Conservation (phyloP, 768 basidiomycete genomes). For the Pulveroboletus sp. region DNA sequence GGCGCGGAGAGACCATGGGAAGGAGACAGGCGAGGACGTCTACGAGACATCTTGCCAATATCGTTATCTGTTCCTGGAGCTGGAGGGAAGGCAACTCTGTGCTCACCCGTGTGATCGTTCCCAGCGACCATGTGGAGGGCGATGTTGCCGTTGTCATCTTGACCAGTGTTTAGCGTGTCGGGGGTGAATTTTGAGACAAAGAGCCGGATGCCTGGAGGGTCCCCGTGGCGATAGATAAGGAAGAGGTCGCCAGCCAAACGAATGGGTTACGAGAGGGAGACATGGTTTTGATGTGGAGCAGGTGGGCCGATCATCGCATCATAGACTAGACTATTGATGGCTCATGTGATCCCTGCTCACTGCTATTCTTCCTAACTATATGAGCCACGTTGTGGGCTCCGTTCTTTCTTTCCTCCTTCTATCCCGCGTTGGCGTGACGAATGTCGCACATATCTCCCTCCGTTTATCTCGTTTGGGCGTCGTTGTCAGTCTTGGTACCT, state of each 20-base stretch:
- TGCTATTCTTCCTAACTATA: not conserved
- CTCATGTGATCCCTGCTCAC: not conserved
- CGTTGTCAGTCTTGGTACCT: constrained; percentile 46
- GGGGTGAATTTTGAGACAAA: constrained; percentile 60
- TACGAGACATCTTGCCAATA: constrained; percentile 43
- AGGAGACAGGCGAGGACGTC: constrained; percentile 76
- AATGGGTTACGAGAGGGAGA: too few relatives aligned
- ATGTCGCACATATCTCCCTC: constrained; percentile 67
- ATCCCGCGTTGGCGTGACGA: not conserved
- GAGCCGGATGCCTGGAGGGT: constrained; percentile 67
- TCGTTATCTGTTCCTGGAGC: not conserved
- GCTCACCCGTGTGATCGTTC: constrained; percentile 83
- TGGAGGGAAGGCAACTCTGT: not conserved
- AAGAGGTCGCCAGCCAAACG: constrained; percentile 44
- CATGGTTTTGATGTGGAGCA: too few relatives aligned
- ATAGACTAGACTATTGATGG: too few relatives aligned
- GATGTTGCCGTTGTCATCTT: constrained; percentile 76
- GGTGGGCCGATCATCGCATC: too few relatives aligned
- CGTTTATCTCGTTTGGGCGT: constrained; percentile 58
- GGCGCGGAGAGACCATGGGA: constrained; percentile 40
- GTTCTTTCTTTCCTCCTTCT: not conserved
- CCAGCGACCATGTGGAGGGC: constrained; percentile 82
- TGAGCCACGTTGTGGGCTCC: not conserved
- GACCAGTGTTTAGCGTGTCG: constrained; percentile 42
- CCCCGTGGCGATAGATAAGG: constrained; percentile 83